Percentiles rank a stretch among this genome's conserved stretches.
phyloP scores from a whole-genome alignment of 2,329 filamentous ascomycete species.

The Ceratocystis alfenasii region DNA sequence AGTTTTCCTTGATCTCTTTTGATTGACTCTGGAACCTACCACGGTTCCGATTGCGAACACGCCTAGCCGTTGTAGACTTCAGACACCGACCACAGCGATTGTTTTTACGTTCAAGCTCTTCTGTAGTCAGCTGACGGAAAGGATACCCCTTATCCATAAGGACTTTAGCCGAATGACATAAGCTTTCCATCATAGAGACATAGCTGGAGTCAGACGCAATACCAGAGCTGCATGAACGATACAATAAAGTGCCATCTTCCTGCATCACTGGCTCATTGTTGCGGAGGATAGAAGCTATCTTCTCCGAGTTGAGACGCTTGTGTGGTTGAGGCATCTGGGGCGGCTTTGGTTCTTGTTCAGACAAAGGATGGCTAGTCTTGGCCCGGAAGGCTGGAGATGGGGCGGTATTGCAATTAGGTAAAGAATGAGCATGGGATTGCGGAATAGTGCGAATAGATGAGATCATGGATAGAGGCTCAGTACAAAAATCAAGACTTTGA shows the following conservation, averaged over 20 bases:
- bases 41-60: constrained; percentile 2
- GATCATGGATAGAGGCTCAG: not conserved
- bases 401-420: not conserved
- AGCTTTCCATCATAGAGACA: constrained; percentile 6
- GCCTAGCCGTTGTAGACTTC: constrained; percentile 20
- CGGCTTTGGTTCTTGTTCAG: not conserved
- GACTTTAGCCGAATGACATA: not conserved
- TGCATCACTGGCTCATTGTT: not conserved
- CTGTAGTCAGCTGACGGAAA: constrained; percentile 25
- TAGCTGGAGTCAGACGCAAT: not conserved
- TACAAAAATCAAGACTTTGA: not conserved
- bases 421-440: not conserved
- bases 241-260: not conserved
- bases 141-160: constrained; percentile 25
- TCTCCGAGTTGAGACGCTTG: not conserved
- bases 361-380: not conserved
- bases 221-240: not conserved
- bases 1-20: not conserved
- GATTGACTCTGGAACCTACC: constrained; percentile 10
- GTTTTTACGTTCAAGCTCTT: constrained; percentile 28
- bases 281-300: not conserved
- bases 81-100: constrained; percentile 27
- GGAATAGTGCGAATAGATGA: too few species aligned
- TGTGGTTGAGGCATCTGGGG: not conserved
- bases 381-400: not conserved